Percentiles rank a stretch among this genome's conserved stretches.
phyloP scores from a whole-genome alignment of 2,329 filamentous ascomycete genomes.

The Fonsecaea erecta region DNA sequence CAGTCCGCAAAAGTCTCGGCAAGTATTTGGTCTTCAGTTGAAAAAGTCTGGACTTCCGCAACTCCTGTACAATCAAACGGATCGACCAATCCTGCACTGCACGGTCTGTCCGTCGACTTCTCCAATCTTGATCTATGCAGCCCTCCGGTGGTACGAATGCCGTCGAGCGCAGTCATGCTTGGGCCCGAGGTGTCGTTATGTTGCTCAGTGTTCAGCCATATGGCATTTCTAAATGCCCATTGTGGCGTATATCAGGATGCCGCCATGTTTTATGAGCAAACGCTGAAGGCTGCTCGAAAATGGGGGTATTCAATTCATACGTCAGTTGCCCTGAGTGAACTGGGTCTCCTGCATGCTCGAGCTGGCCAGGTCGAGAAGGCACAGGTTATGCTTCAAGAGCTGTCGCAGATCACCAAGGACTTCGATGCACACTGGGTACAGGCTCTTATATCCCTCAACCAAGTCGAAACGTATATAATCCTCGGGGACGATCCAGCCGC shows the following conservation, averaged over 20 bases:
- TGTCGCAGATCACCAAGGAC: background rate
- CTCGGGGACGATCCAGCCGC: constrained; percentile 18
- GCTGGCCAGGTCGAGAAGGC: constrained; percentile 26
- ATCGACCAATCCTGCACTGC: constrained; percentile 41
- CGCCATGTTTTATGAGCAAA: constrained; percentile 83
- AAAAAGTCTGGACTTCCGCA: constrained; percentile 42
- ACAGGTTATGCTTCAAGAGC: background rate
- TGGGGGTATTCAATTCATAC: background rate
- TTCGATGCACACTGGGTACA: background rate
- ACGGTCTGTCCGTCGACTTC: constrained; percentile 46
- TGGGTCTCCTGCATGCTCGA: constrained; percentile 28
- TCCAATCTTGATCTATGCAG: constrained; percentile 47
- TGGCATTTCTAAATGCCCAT: constrained; percentile 79
- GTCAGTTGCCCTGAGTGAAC: constrained; percentile 15
- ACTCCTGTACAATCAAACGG: background rate
- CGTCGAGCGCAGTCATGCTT: constrained; percentile 66
- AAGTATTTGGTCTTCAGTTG: constrained; percentile 33
- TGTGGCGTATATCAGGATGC: constrained; percentile 88
- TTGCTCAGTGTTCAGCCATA: constrained; percentile 70
- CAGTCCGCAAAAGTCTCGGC: constrained; percentile 35
- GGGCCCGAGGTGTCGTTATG: constrained; percentile 80
- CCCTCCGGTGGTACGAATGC: background rate
- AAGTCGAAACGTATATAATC: constrained; percentile 21
- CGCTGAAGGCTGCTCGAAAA: constrained; percentile 70
- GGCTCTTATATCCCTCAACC: constrained; percentile 14